phyloP scores from a whole-genome alignment of 495 filamentous ascomycete species.

The Aspergillus panamensis region DNA sequence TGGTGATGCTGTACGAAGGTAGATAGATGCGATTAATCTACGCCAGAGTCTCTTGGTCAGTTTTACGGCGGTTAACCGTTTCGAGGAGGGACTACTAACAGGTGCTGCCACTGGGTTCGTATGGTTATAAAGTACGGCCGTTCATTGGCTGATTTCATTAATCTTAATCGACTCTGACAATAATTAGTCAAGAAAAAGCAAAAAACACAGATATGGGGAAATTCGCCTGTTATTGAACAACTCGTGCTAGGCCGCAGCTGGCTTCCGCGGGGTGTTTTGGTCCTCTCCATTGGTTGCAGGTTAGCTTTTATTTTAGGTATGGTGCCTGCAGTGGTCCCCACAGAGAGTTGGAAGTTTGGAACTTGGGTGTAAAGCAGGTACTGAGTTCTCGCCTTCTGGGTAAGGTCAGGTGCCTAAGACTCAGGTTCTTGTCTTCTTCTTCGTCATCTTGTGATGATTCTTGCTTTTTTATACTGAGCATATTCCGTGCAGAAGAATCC shows the following conservation, averaged over 20 bases:
- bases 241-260: not conserved
- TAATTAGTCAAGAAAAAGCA: not conserved
- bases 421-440: too few species aligned
- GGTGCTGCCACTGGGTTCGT: not conserved
- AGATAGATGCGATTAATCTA: not conserved
- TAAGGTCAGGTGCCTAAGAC: not conserved
- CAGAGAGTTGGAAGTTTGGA: not conserved
- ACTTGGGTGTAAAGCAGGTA: too few species aligned
- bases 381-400: not conserved
- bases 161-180: slow-evolving; percentile 2
- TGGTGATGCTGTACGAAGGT: slow-evolving; percentile 6
- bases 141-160: not conserved
- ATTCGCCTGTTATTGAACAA: not conserved
- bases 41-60: not conserved
- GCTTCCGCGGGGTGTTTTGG: not conserved
- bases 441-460: too few species aligned
- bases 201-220: slow-evolving; percentile 6
- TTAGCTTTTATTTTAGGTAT: not conserved
- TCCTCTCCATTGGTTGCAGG: not conserved
- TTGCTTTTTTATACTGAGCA: not conserved
- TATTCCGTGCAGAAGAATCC: not conserved
- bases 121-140: not conserved
- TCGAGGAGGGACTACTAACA: not conserved
- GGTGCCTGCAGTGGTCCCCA: not conserved
- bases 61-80: not conserved